Conservation (phyloP, 2,329 filamentous ascomycete genomes). For the Tolypocladium cylindrosporum region DNA sequence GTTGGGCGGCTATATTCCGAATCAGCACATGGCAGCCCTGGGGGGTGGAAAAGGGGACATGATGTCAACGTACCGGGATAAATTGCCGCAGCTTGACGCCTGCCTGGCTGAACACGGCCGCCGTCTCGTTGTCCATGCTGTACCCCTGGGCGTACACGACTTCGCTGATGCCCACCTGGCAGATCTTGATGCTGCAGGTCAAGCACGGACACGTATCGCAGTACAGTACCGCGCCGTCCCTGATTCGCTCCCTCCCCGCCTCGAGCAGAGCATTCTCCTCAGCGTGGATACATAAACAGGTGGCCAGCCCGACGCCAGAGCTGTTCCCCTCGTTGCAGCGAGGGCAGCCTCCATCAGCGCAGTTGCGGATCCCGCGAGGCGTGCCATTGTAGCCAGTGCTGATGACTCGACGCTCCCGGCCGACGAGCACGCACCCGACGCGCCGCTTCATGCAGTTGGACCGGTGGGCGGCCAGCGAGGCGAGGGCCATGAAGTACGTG, state of each 20-base stretch:
- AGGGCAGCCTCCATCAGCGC: slow-evolving; percentile 81
- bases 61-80: slow-evolving; percentile 54
- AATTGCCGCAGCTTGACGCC: slow-evolving; percentile 84
- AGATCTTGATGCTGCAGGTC: slow-evolving; percentile 97
- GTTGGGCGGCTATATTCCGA: slow-evolving; percentile 43
- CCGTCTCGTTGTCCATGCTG: slow-evolving; percentile 83
- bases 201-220: slow-evolving; percentile 95
- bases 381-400: slow-evolving; percentile 97
- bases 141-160: slow-evolving; percentile 93
- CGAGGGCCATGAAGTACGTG: slow-evolving; percentile 96
- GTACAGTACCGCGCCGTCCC: slow-evolving; percentile 75
- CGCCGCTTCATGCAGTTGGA: slow-evolving; percentile 98
- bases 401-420: slow-evolving; percentile 72
- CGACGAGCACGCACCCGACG: slow-evolving; percentile 87
- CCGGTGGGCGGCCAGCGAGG: slow-evolving; percentile 77
- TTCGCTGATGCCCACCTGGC: slow-evolving; percentile 89
- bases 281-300: slow-evolving; percentile 93
- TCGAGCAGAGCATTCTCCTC: slow-evolving; percentile 96
- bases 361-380: slow-evolving; percentile 81
- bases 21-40: slow-evolving; percentile 9
- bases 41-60: background rate
- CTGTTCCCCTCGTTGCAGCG: slow-evolving; percentile 72
- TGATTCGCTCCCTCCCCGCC: slow-evolving; percentile 81
- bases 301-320: slow-evolving; percentile 64
- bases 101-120: slow-evolving; percentile 71